Evolutionary conservation across 257 asterid species (phyloP), one percentile per base, ranked within the genome.

Genomic region (Nyctanthes arbortristis): DNA sequence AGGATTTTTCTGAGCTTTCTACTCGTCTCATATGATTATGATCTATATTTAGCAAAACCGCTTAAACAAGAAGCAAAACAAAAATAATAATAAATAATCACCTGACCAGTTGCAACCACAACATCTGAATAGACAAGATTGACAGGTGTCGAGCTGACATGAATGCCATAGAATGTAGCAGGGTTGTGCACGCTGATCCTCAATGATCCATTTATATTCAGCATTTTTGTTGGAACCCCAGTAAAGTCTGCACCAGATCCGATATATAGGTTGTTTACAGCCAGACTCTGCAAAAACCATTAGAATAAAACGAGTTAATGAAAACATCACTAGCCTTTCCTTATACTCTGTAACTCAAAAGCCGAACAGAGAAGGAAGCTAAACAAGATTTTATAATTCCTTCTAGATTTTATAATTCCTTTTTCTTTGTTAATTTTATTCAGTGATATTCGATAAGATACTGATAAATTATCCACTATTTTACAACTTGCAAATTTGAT

Each of bases 161-260:
- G 97, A 75, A 93, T 77, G 12, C 97, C 99, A 20, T 71, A 93
- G 78, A 93, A 93, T 24, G 97, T 85, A 49, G 97, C 99, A 0
- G 99, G 97, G 77, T 93, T 93, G 77, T 91, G 85, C 4, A 93
- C 71, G 9, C 79, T 79, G 67, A 93, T 75, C 75, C 92, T 89
- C 83, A 93, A 79, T 0, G 99, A 80, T 1, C 91, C 91, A 52
- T 93, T 91, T 79, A 93, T 72, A 5, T 86, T 83, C 63, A 93
- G 69, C 94, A 91, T 77, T 65, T 86, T 89, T 0, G 96, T 93
- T 25, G 83, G 85, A 36, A 93, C 99, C 1, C 97, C 99, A 0
- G 96, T 87, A 79, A 61, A 80, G 73, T 93, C 99, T 4, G 96
- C 73, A 18, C 96, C 96, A 7, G 88, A 84, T 16, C 96, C 96